phyloP scores from a whole-genome alignment of 164 flowering plant genomes.

The Hamamelis virginiana region DNA sequence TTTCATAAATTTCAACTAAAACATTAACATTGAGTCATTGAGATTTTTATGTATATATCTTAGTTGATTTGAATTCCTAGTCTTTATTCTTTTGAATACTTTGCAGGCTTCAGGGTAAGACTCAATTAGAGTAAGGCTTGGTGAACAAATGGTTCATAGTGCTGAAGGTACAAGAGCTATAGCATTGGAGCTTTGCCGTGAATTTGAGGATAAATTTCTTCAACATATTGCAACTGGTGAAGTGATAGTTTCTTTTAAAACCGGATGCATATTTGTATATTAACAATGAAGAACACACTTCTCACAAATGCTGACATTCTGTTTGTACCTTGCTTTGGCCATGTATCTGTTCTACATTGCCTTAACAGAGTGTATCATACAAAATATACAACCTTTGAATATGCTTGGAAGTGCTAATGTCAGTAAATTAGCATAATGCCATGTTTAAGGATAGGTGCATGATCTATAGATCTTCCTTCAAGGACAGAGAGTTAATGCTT shows the following conservation, averaged over 20 bases:
- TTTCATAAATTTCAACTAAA: too few species aligned
- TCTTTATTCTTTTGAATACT: background rate
- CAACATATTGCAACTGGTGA: constrained; percentile 88
- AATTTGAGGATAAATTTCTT: constrained; percentile 96
- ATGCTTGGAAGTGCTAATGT: too few species aligned
- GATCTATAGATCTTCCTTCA: background rate
- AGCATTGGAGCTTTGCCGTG: constrained; percentile 98
- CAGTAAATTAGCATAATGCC: too few species aligned
- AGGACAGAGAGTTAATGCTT: background rate
- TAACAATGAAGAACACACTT: background rate
- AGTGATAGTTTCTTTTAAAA: constrained; percentile 37
- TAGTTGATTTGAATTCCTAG: background rate
- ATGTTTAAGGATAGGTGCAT: background rate
- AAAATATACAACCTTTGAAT: too few species aligned
- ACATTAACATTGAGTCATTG: too few species aligned
- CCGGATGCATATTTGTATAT: background rate
- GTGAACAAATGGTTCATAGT: constrained; percentile 83
- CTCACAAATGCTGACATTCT: background rate
- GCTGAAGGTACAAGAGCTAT: constrained; percentile 94
- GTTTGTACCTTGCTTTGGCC: background rate
- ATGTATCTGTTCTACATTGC: background rate
- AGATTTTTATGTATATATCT: background rate
- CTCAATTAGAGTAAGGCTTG: constrained; percentile 79
- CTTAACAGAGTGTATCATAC: too few species aligned
- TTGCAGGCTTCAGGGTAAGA: constrained; percentile 88